Base-by-base conservation (phyloP, 441 rosid genomes). In the Gossypium schwendimanii region DNA sequence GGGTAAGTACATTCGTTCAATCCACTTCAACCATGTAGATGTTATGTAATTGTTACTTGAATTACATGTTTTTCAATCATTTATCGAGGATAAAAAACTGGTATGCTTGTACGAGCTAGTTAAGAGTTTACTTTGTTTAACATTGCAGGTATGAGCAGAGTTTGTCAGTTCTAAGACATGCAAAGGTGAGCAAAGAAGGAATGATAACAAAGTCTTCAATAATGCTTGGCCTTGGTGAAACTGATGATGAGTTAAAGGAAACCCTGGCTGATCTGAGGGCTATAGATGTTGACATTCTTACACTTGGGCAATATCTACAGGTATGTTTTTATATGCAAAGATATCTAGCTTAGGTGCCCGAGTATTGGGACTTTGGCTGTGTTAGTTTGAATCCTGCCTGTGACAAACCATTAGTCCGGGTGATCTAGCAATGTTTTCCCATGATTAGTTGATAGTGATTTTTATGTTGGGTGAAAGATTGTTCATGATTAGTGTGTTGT, bases 151-250 rank as follows among this genome's bases (percentile, higher is more conserved):
- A 95, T 83, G 97, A 90, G 79, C 99, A 93, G 79, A 95, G 99
- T 83, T 81, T 95, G 75, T 85, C 88, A 44, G 97, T 95, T 77
- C 83, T 95, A 79, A 89, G 84, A 69, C 95, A 89, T 80, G 97
- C 95, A 26, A 95, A 95, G 84, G 71, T 81, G 73, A 87, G 88
- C 81, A 90, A 89, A 81, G 87, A 86, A 28, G 93, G 91, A 74
- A 89, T 93, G 94, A 85, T 87, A 76, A 93, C 98, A 18, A 95
- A 95, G 82, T 79, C 98, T 26, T 95, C 99, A 31, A 85, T 95
- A 80, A 95, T 95, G 99, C 82, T 95, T 80, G 99, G 99, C 69
- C 96, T 95, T 12, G 98, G 98, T 77, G 99, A 95, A 85, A 80
- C 97, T 63, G 98, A 93, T 66, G 89, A 87, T 6, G 98, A 91